Evolutionary conservation across 2,329 filamentous ascomycete genomes (phyloP).

Genomic region (Trichophyton verrucosum): DNA sequence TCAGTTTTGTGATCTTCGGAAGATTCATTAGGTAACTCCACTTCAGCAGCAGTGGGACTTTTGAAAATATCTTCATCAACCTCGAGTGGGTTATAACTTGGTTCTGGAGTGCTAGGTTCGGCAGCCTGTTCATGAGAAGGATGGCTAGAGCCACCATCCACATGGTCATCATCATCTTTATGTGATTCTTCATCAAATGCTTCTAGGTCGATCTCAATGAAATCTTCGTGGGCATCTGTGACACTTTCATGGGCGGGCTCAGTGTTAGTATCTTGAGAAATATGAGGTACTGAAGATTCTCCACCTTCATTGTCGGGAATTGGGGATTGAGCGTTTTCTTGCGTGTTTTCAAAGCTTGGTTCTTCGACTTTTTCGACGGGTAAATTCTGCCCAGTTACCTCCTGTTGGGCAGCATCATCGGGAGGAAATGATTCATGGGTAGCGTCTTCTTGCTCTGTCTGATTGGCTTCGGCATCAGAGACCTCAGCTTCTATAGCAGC

Average conservation of each 20-base stretch:
- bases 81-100: constrained; percentile 22
- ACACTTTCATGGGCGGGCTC: neutral
- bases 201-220: constrained; percentile 8
- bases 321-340: constrained; percentile 14
- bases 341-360: neutral
- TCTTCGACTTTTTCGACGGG: neutral
- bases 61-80: constrained; percentile 24
- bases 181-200: neutral
- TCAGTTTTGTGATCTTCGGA: neutral
- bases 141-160: neutral
- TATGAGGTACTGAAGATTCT: neutral
- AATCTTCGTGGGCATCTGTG: neutral
- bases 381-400: neutral
- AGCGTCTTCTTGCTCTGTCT: neutral
- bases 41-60: constrained; percentile 13
- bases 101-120: constrained; percentile 13
- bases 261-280: neutral
- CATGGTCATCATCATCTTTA: neutral
- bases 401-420: constrained; percentile 9
- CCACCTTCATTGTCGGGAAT: neutral
- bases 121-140: neutral
- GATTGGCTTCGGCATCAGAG: neutral
- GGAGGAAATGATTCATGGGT: neutral
- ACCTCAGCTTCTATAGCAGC: neutral
- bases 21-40: constrained; percentile 8